Percentiles rank a stretch among this genome's conserved stretches.
Evolutionary conservation across 352 stramenopile species (phyloP).

Genomic region (Phytophthora hibernalis): DNA sequence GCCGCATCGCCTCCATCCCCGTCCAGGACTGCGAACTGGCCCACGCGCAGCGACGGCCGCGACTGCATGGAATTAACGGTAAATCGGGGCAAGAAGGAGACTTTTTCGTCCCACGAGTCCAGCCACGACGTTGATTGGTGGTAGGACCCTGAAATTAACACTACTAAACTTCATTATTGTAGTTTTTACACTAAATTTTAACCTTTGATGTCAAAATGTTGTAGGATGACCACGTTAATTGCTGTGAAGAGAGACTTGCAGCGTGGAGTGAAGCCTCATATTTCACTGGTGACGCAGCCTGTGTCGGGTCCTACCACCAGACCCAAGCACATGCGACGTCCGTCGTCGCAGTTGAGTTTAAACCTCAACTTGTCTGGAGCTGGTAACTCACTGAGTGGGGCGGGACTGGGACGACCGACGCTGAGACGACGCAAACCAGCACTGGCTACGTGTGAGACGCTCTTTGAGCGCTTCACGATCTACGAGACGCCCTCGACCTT

Average conservation of each 20-base stretch:
- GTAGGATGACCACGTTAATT: conserved; percentile 83
- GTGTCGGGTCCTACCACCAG: conserved; percentile 39
- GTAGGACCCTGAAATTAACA: conserved; percentile 35
- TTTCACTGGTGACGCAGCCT: conserved; percentile 73
- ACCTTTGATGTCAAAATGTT: not conserved
- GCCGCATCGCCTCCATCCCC: conserved; percentile 59
- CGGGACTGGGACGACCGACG: conserved; percentile 35
- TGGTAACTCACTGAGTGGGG: conserved; percentile 23
- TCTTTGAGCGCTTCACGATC: conserved; percentile 87
- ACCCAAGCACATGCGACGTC: conserved; percentile 39
- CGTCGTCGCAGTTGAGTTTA: conserved; percentile 41
- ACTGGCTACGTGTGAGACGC: conserved; percentile 62
- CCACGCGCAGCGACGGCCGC: conserved; percentile 81
- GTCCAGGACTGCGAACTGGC: conserved; percentile 77
- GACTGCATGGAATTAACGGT: conserved; percentile 85
- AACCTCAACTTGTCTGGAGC: conserved; percentile 34
- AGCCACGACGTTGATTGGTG: conserved; percentile 91
- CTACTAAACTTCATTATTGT: conserved; percentile 10
- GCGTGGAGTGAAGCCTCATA: conserved; percentile 59
- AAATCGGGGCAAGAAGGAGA: conserved; percentile 79
- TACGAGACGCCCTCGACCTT: conserved; percentile 79
- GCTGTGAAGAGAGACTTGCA: conserved; percentile 81
- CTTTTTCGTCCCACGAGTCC: conserved; percentile 83
- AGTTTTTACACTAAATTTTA: not conserved
- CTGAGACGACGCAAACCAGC: conserved; percentile 72